These are phyloP conservation scores for Bruguiera gymnorhiza DNA, from an alignment of 345 rosid species.

Conservation along the genomic window DNA sequence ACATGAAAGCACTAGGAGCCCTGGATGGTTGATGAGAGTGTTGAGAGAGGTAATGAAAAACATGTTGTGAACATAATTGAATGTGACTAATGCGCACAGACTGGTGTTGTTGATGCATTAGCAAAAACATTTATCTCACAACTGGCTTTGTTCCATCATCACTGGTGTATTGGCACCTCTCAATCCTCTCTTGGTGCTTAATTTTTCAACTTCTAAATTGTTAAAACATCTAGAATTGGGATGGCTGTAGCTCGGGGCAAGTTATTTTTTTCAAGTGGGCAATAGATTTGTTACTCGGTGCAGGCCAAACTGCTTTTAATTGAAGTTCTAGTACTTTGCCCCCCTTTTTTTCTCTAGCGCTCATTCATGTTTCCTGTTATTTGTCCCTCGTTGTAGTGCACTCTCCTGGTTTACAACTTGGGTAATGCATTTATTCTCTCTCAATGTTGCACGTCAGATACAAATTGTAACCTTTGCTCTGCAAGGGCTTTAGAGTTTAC, in stretches of 20 bases:
- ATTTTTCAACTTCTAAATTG: not conserved
- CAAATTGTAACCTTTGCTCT: too few species aligned
- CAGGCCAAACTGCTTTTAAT: not conserved
- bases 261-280: not conserved
- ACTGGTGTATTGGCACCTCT: not conserved
- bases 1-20: slow-evolving; percentile 99
- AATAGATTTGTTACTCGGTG: not conserved
- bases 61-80: too few species aligned
- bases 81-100: slow-evolving; percentile 2
- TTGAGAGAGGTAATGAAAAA: not conserved
- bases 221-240: slow-evolving; percentile 9
- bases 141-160: not conserved
- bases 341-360: not conserved
- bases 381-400: not conserved
- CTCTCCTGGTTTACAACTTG: not conserved
- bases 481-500: too few species aligned
- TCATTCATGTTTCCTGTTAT: not conserved
- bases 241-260: not conserved
- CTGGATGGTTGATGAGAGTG: slow-evolving; percentile 58
- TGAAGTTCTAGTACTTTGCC: not conserved
- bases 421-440: too few species aligned
- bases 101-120: not conserved
- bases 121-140: not conserved
- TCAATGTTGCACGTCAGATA: too few species aligned
- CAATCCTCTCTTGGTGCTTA: not conserved